These are phyloP conservation scores for Oryza australiensis DNA, from an alignment of 176 grass and related monocot genomes.

Conservation along the genomic window DNA sequence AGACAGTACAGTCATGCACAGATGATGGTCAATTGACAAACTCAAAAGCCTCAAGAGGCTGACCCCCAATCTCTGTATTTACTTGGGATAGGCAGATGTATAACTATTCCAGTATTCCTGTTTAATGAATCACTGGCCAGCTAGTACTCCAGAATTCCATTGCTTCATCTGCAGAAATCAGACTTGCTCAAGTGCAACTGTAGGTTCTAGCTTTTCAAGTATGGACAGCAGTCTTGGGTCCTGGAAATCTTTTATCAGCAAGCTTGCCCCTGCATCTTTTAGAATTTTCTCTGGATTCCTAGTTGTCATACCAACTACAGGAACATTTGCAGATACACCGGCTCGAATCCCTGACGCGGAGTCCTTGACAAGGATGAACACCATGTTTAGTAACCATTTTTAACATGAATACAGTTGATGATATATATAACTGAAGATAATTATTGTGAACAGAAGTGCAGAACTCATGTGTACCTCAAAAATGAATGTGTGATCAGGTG, in stretches of 20 bases:
- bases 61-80: not conserved
- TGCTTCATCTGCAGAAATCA: constrained; percentile 4
- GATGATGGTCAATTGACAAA: not conserved
- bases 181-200: constrained; percentile 10
- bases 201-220: constrained; percentile 44
- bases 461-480: constrained; percentile 54
- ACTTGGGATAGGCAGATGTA: not conserved
- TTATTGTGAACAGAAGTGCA: not conserved
- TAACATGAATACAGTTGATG: not conserved
- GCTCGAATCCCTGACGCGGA: constrained; percentile 72
- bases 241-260: constrained; percentile 63
- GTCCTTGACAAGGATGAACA: constrained; percentile 44
- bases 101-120: not conserved
- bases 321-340: constrained; percentile 70
- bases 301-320: constrained; percentile 59
- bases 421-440: not conserved
- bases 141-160: not conserved
- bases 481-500: constrained; percentile 69
- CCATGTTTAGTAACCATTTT: not conserved
- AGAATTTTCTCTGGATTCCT: constrained; percentile 73
- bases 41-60: not conserved
- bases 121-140: not conserved
- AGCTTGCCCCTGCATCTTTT: constrained; percentile 59
- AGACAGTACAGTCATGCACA: not conserved
- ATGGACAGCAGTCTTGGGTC: constrained; percentile 49